Evolutionary conservation across 805 yeast species (phyloP).

Genomic region (Ascoidea tarda): DNA sequence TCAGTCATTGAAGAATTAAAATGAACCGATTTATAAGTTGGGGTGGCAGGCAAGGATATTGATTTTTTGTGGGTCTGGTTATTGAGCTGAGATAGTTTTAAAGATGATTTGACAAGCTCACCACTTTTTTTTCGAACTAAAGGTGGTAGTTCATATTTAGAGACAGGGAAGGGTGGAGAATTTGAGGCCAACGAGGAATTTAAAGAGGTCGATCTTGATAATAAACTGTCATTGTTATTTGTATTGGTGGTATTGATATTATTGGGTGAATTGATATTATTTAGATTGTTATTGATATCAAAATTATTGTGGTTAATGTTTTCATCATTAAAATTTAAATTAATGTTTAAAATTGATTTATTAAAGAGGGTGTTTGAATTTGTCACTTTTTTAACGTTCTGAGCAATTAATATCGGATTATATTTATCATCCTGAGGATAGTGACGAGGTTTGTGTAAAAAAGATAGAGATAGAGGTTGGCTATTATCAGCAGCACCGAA

Average conservation of each 20-base stretch:
- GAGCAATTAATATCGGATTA: neutral
- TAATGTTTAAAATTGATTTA: neutral
- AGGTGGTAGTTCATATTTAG: slow-evolving; percentile 12
- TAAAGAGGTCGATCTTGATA: neutral
- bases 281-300: no score
- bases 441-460: neutral
- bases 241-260: no score
- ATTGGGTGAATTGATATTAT: neutral
- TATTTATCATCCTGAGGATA: neutral
- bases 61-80: slow-evolving; percentile 11
- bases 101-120: slow-evolving; percentile 67
- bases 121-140: slow-evolving; percentile 77
- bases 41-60: slow-evolving; percentile 37
- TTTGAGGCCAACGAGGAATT: neutral
- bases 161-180: neutral
- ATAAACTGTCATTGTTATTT: neutral
- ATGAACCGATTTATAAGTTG: slow-evolving; percentile 65
- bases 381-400: neutral
- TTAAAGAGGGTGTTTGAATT: neutral
- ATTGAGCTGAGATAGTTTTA: slow-evolving; percentile 31
- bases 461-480: neutral
- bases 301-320: neutral
- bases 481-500: no score
- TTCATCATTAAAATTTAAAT: neutral
- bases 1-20: slow-evolving; percentile 50